A percentile compares a stretch with the other conserved stretches of the same genome.
Evolutionary conservation across 1,284 basidiomycete genomes (phyloP).

Genomic region (Ceratobasidium sp.): DNA sequence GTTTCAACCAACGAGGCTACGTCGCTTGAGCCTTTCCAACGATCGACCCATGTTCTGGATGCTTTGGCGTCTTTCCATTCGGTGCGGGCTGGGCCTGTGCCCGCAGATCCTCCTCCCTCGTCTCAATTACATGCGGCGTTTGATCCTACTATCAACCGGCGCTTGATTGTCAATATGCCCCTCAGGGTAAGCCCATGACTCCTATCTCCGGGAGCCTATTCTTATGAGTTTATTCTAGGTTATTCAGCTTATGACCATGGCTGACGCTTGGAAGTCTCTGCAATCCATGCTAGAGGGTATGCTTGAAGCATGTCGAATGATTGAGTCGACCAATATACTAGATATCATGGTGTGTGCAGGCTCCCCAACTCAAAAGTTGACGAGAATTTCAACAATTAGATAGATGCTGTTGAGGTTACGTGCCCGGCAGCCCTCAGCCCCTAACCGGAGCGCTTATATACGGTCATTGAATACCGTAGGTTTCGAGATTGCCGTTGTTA

Average conservation of each 20-base stretch:
- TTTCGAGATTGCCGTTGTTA: background rate
- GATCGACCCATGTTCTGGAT: conserved; percentile 8
- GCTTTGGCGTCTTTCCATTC: conserved; percentile 31
- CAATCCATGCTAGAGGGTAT: conserved; percentile 38
- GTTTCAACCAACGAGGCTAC: conserved; percentile 4
- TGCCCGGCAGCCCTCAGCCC: conserved; percentile 3
- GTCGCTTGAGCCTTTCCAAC: background rate
- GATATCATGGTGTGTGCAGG: conserved; percentile 28
- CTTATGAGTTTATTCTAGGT: conserved; percentile 3
- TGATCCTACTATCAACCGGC: conserved; percentile 72
- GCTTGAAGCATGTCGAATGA: conserved; percentile 29
- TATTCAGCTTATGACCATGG: conserved; percentile 37
- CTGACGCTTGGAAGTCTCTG: conserved; percentile 40
- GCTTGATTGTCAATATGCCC: conserved; percentile 76
- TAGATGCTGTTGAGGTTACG: conserved; percentile 30
- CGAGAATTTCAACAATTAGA: background rate
- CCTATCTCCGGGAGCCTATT: background rate
- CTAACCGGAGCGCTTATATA: conserved; percentile 32
- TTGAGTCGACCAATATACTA: conserved; percentile 14
- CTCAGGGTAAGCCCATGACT: conserved; percentile 62
- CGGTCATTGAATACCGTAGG: conserved; percentile 31
- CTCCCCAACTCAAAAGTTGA: background rate
- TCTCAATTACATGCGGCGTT: conserved; percentile 67
- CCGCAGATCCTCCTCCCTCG: conserved; percentile 52
- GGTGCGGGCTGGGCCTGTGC: conserved; percentile 45